A percentile compares a stretch with the other conserved stretches of the same genome.
Conservation (phyloP, 345 rosid species). For the Nasturtium officinale region DNA sequence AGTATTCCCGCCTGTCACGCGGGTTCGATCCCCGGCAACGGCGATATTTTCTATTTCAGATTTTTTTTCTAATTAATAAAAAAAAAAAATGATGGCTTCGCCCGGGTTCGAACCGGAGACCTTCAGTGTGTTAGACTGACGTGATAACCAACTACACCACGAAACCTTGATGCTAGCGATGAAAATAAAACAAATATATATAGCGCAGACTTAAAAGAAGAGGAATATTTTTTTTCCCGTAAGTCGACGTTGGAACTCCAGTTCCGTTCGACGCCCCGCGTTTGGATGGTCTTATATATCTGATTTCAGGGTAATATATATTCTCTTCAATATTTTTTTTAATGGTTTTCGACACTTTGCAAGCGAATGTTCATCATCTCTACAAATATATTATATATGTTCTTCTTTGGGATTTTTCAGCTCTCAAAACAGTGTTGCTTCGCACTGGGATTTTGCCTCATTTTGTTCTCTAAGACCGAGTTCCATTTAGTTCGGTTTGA, state of each 20-base stretch:
- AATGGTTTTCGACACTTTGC: not conserved
- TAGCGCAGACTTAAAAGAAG: not conserved
- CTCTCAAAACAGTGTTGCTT: not conserved
- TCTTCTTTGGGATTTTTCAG: not conserved
- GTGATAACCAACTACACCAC: slow-evolving; percentile 99
- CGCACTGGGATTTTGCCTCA: not conserved
- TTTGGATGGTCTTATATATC: not conserved
- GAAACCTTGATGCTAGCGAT: too few species aligned
- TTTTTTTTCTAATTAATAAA: too few species aligned
- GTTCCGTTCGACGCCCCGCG: not conserved
- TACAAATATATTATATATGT: too few species aligned
- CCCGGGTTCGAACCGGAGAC: slow-evolving; percentile 96
- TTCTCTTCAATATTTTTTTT: not conserved
- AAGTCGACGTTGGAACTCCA: not conserved
- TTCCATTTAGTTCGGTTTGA: not conserved
- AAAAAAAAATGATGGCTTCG: slow-evolving; percentile 53
- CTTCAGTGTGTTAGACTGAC: slow-evolving; percentile 98
- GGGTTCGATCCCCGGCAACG: slow-evolving; percentile 98
- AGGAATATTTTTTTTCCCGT: too few species aligned
- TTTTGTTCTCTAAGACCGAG: not conserved
- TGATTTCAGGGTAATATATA: not conserved
- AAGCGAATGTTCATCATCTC: not conserved
- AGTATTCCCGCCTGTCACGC: slow-evolving; percentile 99
- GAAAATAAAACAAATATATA: too few species aligned
- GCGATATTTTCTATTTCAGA: too few species aligned